Base-by-base conservation (phyloP, 1,284 basidiomycete species). In the Pulchroboletus neoregius region DNA sequence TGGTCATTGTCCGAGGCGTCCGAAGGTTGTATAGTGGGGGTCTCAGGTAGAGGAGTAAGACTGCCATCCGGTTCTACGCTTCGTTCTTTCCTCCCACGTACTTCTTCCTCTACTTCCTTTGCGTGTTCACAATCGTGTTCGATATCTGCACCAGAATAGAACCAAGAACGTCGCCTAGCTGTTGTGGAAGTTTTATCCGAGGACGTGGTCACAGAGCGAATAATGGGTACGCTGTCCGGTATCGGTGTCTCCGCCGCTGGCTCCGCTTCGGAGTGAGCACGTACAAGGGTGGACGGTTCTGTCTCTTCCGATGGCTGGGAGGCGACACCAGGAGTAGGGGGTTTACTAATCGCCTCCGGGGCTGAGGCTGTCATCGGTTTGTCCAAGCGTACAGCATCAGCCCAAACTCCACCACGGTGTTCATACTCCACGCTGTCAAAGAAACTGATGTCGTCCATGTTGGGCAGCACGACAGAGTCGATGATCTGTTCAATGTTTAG, bases 371-470 rank as follows among this genome's bases (percentile, higher is more conserved):
- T 8, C 48, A 58, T 34, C 15, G 60, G 60, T 31, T 57, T 71
- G 48, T 76, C 74, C 39, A 65, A 67, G 50, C 84, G 73, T 18
- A 73, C 79, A 1, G 92, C 87, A 53, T 92, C 90, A 12, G 83
- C 77, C 79, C 89, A 98, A 54, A 99, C 90, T 3, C 94, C 95
- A 40, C 94, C 95, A 35, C 95, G 84, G 50, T 82, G 79, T 34
- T 69, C 58, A 49, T 82, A 80, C 5, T 69, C 62, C 1, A 68
- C 64, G 34, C 88, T 94, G 65, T 95, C 88, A 65, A 96, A 98
- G 78, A 94, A 98, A 3, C 94, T 78, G 49, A 97, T 85, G 61
- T 98, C 95, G 67, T 99, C 95, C 91, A 97, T 95, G 69, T 97
- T 92, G 7, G 96, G 96, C 58, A 95, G 70, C 9, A 99, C 94